Evolutionary conservation across 192 early-diverging fungal genomes (phyloP), one percentile per base, ranked within the genome.

Genomic region (Phycomyces nitens): DNA sequence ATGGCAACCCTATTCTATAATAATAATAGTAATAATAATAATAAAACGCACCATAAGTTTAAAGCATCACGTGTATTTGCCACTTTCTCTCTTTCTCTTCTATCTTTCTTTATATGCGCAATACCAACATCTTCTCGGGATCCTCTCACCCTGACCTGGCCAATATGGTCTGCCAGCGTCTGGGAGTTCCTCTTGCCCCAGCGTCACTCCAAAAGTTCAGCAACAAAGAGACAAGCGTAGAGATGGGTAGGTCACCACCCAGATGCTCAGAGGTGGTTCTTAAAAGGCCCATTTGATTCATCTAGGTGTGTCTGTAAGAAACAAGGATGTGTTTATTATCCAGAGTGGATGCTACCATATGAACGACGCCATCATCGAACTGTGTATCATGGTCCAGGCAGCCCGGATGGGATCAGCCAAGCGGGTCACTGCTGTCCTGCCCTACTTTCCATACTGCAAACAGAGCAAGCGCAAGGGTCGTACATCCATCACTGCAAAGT

Each of bases 321-420:
- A 97, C 59, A 91, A 99, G 76, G 95, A 97, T 68, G 94, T 99
- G 40, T 99, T 89, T 77, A 94, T 99, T 74, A 89, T 99, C 69
- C 97, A 99, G 76, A 92, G 91, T 24, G 97, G 94, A 60, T 97
- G 92, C 67, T 90, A 92, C 29, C 82, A 93, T 60, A 95, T 97
- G 83, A 97, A 97, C 78, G 97, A 99, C 84, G 87, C 96, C 75
- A 78, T 99, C 61, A 94, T 97, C 81, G 97, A 99, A 76, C 85
- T 99, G 50, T 86, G 96, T 61, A 97, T 99, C 71, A 96, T 99
- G 87, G 95, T 99, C 70, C 90, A 92, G 63, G 97, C 97, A 42
- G 98, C 96, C 81, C 91, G 90, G 64, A 96, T 93, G 41, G 97
- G 93, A 64, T 93, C 90, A 11, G 95, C 94, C 44, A 84, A 87